Conservation (phyloP, 495 filamentous ascomycete species). For the Talaromyces borbonicus region DNA sequence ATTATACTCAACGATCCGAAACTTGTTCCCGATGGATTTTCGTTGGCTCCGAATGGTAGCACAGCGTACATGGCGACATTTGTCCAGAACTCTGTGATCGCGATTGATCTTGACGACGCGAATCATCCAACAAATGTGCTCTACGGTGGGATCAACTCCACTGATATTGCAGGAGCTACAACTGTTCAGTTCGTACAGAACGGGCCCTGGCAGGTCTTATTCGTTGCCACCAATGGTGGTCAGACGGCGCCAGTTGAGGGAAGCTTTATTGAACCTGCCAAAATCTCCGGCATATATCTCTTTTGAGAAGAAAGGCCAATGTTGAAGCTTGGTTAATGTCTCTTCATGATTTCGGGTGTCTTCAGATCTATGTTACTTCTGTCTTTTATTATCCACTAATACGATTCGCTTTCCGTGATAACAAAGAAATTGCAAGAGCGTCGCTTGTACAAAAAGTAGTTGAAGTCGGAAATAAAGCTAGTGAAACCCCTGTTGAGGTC, state of each 20-base stretch:
- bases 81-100: conserved; percentile 18
- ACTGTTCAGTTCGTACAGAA: conserved; percentile 17
- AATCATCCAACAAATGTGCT: conserved; percentile 15
- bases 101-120: conserved; percentile 17
- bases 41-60: conserved; percentile 23
- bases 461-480: too few species aligned
- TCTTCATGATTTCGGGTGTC: neutral
- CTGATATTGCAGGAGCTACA: conserved; percentile 18
- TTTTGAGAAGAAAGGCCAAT: neutral
- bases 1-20: conserved; percentile 18
- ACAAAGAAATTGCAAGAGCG: too few species aligned
- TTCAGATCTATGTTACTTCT: too few species aligned
- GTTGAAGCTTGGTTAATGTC: neutral
- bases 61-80: conserved; percentile 26
- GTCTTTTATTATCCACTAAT: neutral
- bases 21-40: conserved; percentile 24
- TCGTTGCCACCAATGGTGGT: conserved; percentile 21
- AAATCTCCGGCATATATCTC: conserved; percentile 13
- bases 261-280: conserved; percentile 21
- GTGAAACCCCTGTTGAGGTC: too few species aligned
- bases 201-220: conserved; percentile 14
- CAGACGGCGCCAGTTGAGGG: conserved; percentile 20
- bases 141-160: conserved; percentile 19
- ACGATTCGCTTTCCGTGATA: too few species aligned
- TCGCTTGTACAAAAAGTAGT: too few species aligned